Evolutionary conservation across 2,329 filamentous ascomycete species (phyloP).

Genomic region (Ceratocystis cubensis): DNA sequence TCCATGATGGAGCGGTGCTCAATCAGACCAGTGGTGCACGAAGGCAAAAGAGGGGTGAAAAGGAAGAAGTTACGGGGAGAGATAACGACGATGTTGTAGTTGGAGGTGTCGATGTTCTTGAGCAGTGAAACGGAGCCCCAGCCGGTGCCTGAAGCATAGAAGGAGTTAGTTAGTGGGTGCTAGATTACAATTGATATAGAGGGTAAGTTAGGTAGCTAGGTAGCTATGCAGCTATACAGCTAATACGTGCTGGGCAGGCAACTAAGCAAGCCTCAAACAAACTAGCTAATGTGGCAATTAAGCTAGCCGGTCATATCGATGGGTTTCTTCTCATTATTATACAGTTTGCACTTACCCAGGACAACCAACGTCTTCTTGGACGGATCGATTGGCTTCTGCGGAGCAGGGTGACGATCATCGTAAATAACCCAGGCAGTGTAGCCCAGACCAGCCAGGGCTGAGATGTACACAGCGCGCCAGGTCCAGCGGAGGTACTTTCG

Average conservation of each 20-base stretch:
- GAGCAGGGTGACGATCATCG: slow-evolving; percentile 63
- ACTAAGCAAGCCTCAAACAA: too few relatives aligned
- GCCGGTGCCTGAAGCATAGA: slow-evolving; percentile 58
- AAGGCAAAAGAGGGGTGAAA: slow-evolving; percentile 92
- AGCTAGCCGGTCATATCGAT: too few relatives aligned
- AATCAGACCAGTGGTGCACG: slow-evolving; percentile 92
- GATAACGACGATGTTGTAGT: slow-evolving; percentile 97
- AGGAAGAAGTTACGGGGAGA: slow-evolving; percentile 99
- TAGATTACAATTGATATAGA: slow-evolving; percentile 24
- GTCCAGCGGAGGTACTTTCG: slow-evolving; percentile 59
- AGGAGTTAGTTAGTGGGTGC: not conserved
- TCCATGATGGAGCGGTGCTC: slow-evolving; percentile 99
- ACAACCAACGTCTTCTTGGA: slow-evolving; percentile 94
- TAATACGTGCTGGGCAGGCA: too few relatives aligned
- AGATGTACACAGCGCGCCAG: slow-evolving; percentile 73
- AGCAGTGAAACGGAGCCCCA: slow-evolving; percentile 93
- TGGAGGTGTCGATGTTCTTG: slow-evolving; percentile 96
- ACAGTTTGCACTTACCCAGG: slow-evolving; percentile 52
- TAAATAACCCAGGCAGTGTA: slow-evolving; percentile 75
- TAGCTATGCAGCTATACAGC: too few relatives aligned
- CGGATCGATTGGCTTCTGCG: slow-evolving; percentile 69
- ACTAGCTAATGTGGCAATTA: too few relatives aligned
- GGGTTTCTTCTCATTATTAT: not conserved
- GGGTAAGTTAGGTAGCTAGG: not conserved
- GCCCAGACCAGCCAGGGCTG: slow-evolving; percentile 53